Evolutionary conservation across 345 rosid species (phyloP).

Genomic region (Eucalyptus grandis): DNA sequence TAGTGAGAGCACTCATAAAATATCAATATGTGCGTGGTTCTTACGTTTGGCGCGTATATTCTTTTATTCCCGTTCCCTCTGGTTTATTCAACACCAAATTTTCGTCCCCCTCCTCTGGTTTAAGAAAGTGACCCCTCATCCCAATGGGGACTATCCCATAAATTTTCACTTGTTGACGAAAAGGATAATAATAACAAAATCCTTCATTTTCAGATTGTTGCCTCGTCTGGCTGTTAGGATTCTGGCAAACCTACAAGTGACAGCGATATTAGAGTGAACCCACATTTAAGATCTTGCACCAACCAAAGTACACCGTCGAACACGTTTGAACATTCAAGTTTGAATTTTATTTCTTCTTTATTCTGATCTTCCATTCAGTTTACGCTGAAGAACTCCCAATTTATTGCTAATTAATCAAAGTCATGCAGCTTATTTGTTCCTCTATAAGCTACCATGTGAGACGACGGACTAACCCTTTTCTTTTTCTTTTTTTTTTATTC

Average conservation of each 20-base stretch:
- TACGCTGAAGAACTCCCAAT: background rate
- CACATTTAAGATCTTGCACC: background rate
- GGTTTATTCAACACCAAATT: background rate
- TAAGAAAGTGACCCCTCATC: too few species aligned
- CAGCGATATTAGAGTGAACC: background rate
- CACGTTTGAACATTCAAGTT: background rate
- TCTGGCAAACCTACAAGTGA: background rate
- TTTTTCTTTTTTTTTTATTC: too few species aligned
- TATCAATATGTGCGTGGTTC: background rate
- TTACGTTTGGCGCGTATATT: background rate
- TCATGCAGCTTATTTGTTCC: too few species aligned
- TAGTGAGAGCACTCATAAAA: too few species aligned
- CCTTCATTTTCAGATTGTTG: background rate
- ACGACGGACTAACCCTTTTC: background rate
- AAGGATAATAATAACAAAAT: background rate
- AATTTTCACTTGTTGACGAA: too few species aligned
- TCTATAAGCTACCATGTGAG: too few species aligned
- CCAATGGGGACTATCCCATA: too few species aligned
- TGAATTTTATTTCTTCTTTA: too few species aligned
- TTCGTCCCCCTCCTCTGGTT: too few species aligned
- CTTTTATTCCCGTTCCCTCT: background rate
- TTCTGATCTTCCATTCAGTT: background rate
- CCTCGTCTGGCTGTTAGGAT: background rate
- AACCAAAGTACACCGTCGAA: background rate
- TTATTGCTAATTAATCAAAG: too few species aligned